phyloP scores from a whole-genome alignment of 2,329 filamentous ascomycete species.

The Ceratocystis smalleyi region DNA sequence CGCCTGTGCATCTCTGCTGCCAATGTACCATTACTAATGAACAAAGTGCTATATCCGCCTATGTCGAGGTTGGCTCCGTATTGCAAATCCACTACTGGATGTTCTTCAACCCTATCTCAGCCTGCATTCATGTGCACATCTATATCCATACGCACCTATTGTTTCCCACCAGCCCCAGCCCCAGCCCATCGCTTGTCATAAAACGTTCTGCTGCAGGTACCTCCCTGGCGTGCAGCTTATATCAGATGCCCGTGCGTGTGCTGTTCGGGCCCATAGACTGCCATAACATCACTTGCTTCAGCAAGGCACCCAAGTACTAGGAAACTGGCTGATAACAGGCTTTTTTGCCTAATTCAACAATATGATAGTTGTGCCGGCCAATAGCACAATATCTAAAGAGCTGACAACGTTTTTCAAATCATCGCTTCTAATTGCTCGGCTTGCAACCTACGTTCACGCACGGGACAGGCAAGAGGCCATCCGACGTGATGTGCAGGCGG shows the following conservation, averaged over 20 bases:
- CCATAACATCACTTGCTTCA: background rate
- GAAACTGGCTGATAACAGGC: background rate
- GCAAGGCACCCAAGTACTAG: background rate
- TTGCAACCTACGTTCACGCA: background rate
- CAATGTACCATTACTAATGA: no score
- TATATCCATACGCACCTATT: background rate
- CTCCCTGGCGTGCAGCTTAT: conserved; percentile 3
- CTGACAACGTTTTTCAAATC: background rate
- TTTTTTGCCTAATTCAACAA: background rate
- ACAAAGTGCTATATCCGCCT: no score
- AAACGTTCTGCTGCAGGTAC: background rate
- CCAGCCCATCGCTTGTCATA: background rate
- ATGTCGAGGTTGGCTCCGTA: no score
- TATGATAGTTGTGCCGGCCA: background rate
- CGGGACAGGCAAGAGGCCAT: background rate
- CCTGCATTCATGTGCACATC: background rate
- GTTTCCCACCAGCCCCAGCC: background rate
- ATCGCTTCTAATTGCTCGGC: background rate
- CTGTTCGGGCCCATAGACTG: background rate
- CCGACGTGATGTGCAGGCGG: background rate
- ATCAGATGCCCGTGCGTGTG: background rate
- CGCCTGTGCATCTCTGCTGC: no score
- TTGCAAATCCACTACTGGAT: background rate
- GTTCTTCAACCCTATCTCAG: background rate
- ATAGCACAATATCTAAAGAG: background rate